Evolutionary conservation across 1,139 yeast species (phyloP).

Genomic region (Pichia sp.): DNA sequence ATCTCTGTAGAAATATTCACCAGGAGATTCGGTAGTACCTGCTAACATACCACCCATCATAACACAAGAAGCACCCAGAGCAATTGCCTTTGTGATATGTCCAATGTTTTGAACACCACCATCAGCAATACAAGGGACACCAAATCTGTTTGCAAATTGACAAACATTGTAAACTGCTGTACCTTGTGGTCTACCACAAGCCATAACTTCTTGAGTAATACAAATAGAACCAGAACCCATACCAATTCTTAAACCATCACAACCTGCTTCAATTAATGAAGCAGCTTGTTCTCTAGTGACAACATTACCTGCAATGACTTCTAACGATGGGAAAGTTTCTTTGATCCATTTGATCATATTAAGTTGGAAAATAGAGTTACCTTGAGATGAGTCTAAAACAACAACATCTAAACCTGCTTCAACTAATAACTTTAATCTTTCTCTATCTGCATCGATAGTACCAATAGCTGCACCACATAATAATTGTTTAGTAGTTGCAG

Average conservation of each 20-base stretch:
- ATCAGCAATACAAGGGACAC: slow-evolving; percentile 97
- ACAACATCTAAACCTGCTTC: slow-evolving; percentile 98
- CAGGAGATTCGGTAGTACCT: slow-evolving; percentile 98
- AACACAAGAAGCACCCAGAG: slow-evolving; percentile 94
- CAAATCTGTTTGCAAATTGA: slow-evolving; percentile 81
- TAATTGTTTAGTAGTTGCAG: slow-evolving; percentile 87
- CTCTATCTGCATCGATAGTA: slow-evolving; percentile 82
- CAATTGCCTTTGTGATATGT: slow-evolving; percentile 93
- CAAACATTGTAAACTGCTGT: slow-evolving; percentile 86
- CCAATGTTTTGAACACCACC: slow-evolving; percentile 99
- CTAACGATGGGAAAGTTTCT: slow-evolving; percentile 64
- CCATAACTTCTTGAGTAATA: slow-evolving; percentile 99
- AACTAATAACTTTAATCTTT: slow-evolving; percentile 75
- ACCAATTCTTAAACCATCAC: slow-evolving; percentile 97
- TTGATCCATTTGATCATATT: slow-evolving; percentile 92
- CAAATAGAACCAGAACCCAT: slow-evolving; percentile 99
- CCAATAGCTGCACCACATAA: slow-evolving; percentile 99
- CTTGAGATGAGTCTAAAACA: slow-evolving; percentile 92
- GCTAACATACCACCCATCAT: slow-evolving; percentile 99
- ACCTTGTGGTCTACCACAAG: slow-evolving; percentile 99
- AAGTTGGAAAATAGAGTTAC: slow-evolving; percentile 91
- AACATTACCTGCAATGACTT: slow-evolving; percentile 96
- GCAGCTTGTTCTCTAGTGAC: slow-evolving; percentile 99
- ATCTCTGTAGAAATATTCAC: slow-evolving; percentile 94
- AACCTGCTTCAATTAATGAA: slow-evolving; percentile 88